Percentiles rank a stretch among this genome's conserved stretches.
Conservation (phyloP, 805 yeast genomes). For the Pichia rugopelliculosa region DNA sequence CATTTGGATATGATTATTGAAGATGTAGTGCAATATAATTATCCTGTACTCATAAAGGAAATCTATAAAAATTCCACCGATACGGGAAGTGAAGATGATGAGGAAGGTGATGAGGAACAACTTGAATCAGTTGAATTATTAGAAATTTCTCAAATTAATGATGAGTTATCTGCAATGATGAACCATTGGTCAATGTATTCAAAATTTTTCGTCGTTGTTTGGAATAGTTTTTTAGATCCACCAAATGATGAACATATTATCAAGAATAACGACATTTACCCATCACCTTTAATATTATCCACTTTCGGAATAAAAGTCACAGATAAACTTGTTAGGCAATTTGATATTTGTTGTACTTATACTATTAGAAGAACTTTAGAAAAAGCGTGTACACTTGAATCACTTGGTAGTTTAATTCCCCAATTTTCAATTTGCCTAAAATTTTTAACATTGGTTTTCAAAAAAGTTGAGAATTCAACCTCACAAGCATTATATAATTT, state of each 20-base stretch:
- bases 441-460: constrained; percentile 18
- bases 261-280: constrained; percentile 27
- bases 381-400: constrained; percentile 75
- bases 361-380: constrained; percentile 73
- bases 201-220: constrained; percentile 61
- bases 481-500: constrained; percentile 18
- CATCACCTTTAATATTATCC: constrained; percentile 47
- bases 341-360: constrained; percentile 56
- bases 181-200: constrained; percentile 82
- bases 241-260: constrained; percentile 21
- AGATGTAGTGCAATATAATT: constrained; percentile 50
- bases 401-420: constrained; percentile 50
- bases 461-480: constrained; percentile 14
- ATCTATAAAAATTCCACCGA: constrained; percentile 26
- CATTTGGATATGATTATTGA: constrained; percentile 47
- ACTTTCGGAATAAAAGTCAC: constrained; percentile 50
- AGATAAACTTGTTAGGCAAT: constrained; percentile 47
- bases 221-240: constrained; percentile 36
- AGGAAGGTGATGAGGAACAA: constrained; percentile 19
- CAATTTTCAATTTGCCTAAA: constrained; percentile 26
- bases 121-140: constrained; percentile 39
- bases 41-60: constrained; percentile 36
- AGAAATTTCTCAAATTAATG: constrained; percentile 56
- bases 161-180: constrained; percentile 68
- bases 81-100: constrained; percentile 20